Base-by-base conservation (phyloP, 139 green algal species). In the Chlorella ohadii region DNA sequence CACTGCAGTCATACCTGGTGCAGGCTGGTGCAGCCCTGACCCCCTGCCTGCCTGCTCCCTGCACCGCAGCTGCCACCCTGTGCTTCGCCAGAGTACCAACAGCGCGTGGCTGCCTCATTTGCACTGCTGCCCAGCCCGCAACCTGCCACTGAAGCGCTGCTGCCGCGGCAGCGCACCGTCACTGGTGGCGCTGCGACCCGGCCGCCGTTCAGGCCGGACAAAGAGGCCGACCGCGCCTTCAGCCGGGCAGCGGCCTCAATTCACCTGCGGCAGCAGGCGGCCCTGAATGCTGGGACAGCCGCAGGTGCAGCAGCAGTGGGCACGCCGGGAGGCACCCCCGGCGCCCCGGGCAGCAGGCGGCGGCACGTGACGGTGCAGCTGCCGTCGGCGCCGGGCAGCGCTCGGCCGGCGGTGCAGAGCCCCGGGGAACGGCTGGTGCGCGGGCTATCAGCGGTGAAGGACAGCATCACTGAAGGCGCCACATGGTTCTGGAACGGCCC, bases 61-160 rank as follows among this genome's bases (percentile, higher is more conserved):
- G 13, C n/a, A 2, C 22, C 28, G 25, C 74, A 91, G 84, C 59
- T 91, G 66, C 88, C 88, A 28, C 31, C 33, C 27, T 72, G 67
- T 9, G 88, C 81, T 28, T 81, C 73, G 11, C 39, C 44, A 34
- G 84, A 74, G 2, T 91, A 87, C 80, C 84, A 72, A 31, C 17
- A 73, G 27, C 56, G 66, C 34, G 88, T 91, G 63, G 57, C 55
- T 1, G 76, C 47, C 11, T 77, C 84, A 55, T 91, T 91, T 84
- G 61, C 75, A 12, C 80, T 41, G 80, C 70, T 84, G 44, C 71
- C 85, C 23, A 19, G 33, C 25, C 68, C 80, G 27, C 68, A 39
- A 2, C 68, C 68, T 3, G 51, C 80, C 34, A 55, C 15, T 19
- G 80, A 85, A 27, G 15, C n/a, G 16, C 80, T 77, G 68, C 67